A percentile compares a stretch with the other conserved stretches of the same genome.
Evolutionary conservation across 176 grass and related monocot genomes (phyloP).

Genomic region (Rhynchospora breviuscula): DNA sequence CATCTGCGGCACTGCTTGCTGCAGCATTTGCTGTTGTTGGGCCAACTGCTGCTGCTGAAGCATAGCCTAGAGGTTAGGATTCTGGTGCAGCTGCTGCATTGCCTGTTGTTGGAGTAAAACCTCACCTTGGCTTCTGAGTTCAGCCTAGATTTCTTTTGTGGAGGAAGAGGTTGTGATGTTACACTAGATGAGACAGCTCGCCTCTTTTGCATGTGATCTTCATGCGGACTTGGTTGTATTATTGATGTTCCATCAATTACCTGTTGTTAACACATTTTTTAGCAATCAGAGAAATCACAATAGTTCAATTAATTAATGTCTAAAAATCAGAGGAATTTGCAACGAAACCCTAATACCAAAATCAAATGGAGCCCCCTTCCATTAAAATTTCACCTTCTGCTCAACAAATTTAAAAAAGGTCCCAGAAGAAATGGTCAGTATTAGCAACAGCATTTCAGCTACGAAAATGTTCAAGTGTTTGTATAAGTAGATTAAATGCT

Average conservation of each 20-base stretch:
- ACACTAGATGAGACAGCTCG: conserved; percentile 57
- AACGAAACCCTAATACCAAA: not conserved
- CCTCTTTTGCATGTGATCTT: conserved; percentile 68
- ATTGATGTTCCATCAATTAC: conserved; percentile 75
- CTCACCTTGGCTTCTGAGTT: conserved; percentile 52
- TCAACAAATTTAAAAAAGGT: not conserved
- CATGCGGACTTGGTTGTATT: conserved; percentile 68
- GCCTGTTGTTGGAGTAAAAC: conserved; percentile 51
- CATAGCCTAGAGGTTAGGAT: conserved; percentile 67
- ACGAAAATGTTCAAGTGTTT: not conserved
- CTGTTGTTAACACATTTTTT: not conserved
- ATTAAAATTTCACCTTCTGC: not conserved
- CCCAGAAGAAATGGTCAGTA: not conserved
- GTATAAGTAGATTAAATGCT: not conserved
- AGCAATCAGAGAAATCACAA: not conserved
- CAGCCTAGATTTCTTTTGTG: conserved; percentile 79
- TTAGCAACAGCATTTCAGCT: not conserved
- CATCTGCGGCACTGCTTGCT: conserved; percentile 48
- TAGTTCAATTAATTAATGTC: not conserved
- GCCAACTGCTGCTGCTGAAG: conserved; percentile 67
- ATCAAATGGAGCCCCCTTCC: not conserved
- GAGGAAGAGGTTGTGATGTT: conserved; percentile 72
- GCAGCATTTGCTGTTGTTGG: conserved; percentile 45
- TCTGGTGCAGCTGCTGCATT: conserved; percentile 61
- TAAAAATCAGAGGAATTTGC: not conserved